Base-by-base conservation (phyloP, 2,329 filamentous ascomycete genomes). In the Fusarium austroafricanum region DNA sequence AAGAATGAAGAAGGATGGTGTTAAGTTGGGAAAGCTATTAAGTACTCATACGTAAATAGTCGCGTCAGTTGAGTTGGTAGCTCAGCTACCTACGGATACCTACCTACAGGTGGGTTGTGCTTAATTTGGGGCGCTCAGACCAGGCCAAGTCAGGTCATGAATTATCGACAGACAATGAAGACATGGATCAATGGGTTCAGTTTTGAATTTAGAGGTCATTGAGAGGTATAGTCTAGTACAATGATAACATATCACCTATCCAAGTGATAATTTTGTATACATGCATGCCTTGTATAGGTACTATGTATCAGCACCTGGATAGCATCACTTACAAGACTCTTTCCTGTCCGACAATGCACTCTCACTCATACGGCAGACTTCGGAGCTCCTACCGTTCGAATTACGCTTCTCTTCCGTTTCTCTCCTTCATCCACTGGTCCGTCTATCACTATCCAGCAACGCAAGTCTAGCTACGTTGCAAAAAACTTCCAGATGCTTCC, bases 141-240 rank as follows among this genome's bases (percentile, higher is more conserved):
- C 62, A 66, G 58, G 46, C 35, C 51, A 62, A 45, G 59, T 68
- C 65, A 68, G 65, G 67, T 70, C 67, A 69, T 70, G 62, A 70
- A 65, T 58, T 47, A 70, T 70, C 46, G 42, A 56, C 49, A 64
- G 55, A 54, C 42, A 31, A 70, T 31, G 29, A 55, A 31, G 42
- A 61, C 57, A 50, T 62, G 56, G 61, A 57, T 55, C 38, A 56
- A 58, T 65, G 42, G 49, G 38, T 42, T 42, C 43, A 57, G 26
- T 20, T 44, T 38, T 47, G n/a, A 15, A 33, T 40, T 12, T 11
- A 28, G 42, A 15, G 38, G 45, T 21, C 23, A 18, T 10, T 18
- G 7, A 28, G 21, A 40, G 26, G 18, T 14, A 8, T 7, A 10
- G 10, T 17, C 10, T 11, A 45, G 26, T 33, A 5, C 5, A 42